Conservation (phyloP, 1,284 basidiomycete genomes). For the Somion occarium region DNA sequence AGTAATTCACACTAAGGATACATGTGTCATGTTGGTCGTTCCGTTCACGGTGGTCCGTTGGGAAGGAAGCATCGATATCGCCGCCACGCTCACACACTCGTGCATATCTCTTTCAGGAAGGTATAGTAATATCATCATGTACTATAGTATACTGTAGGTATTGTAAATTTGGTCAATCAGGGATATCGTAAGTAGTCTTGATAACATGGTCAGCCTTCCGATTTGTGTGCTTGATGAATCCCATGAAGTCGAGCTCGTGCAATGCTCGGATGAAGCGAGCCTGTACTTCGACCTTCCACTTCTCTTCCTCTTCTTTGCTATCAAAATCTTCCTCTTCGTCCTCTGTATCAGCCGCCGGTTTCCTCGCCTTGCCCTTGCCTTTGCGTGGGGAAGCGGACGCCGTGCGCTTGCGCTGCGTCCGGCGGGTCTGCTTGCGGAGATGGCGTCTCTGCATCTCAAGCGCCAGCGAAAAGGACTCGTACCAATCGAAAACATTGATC, state of each 20-base stretch:
- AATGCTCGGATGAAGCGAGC: slow-evolving; percentile 71
- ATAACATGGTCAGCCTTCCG: slow-evolving; percentile 72
- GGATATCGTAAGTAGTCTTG: slow-evolving; percentile 60
- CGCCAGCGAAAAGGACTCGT: slow-evolving; percentile 60
- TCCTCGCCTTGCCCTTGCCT: slow-evolving; percentile 12
- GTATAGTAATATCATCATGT: background rate
- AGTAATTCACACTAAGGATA: background rate
- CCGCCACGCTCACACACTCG: background rate
- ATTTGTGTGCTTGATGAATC: slow-evolving; percentile 73
- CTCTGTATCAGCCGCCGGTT: slow-evolving; percentile 18
- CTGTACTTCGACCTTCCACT: slow-evolving; percentile 61
- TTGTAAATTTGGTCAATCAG: slow-evolving; percentile 28
- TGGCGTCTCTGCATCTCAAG: slow-evolving; percentile 49
- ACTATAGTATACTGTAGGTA: background rate
- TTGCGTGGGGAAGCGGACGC: background rate
- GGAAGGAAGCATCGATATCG: background rate
- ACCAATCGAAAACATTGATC: slow-evolving; percentile 83
- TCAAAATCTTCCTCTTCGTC: slow-evolving; percentile 29
- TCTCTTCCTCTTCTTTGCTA: slow-evolving; percentile 37
- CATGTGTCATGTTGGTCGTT: background rate
- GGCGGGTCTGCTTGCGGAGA: background rate
- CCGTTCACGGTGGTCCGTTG: background rate
- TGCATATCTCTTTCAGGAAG: background rate
- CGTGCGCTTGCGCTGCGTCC: background rate
- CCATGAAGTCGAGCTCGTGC: slow-evolving; percentile 75